phyloP scores from a whole-genome alignment of 768 basidiomycete genomes.

The Mycena haematopus region DNA sequence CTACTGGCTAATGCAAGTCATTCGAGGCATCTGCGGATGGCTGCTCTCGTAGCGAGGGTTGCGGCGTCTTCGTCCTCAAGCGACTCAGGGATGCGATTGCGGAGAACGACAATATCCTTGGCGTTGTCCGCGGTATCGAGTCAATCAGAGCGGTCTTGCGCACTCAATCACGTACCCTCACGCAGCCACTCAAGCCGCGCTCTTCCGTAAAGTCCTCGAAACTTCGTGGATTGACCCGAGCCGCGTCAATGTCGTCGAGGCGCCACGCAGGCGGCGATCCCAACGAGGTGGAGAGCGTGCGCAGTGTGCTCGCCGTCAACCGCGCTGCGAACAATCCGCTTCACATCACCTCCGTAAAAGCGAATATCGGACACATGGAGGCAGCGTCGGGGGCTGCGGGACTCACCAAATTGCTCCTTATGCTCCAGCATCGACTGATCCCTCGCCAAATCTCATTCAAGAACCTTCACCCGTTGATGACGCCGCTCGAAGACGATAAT shows the following conservation, averaged over 20 bases:
- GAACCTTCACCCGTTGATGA: conserved; percentile 63
- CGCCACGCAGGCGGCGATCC: conserved; percentile 79
- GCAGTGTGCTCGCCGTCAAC: conserved; percentile 54
- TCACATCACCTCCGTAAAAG: conserved; percentile 73
- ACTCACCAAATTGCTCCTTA: conserved; percentile 73
- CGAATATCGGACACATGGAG: conserved; percentile 78
- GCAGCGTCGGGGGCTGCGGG: conserved; percentile 78
- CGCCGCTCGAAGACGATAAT: conserved; percentile 52
- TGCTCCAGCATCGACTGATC: conserved; percentile 63
- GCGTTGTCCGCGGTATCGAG: conserved; percentile 72
- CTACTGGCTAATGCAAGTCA: conserved; percentile 70
- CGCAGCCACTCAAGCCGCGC: conserved; percentile 58
- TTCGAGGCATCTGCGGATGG: conserved; percentile 79
- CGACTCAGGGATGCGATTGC: conserved; percentile 69
- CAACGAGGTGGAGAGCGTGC: conserved; percentile 67
- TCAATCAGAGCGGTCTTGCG: conserved; percentile 73
- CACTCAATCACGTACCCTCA: conserved; percentile 80
- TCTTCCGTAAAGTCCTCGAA: conserved; percentile 58
- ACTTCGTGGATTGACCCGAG: conserved; percentile 50
- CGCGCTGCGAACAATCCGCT: conserved; percentile 56
- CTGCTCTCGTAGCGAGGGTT: conserved; percentile 75
- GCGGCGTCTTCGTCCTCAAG: conserved; percentile 74
- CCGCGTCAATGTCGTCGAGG: conserved; percentile 69
- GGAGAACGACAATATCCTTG: conserved; percentile 73
- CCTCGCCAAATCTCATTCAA: conserved; percentile 66